A percentile compares a stretch with the other conserved stretches of the same genome.
These are phyloP conservation scores for Triadica sebifera DNA, from an alignment of 345 rosid species.

Conservation along the genomic window DNA sequence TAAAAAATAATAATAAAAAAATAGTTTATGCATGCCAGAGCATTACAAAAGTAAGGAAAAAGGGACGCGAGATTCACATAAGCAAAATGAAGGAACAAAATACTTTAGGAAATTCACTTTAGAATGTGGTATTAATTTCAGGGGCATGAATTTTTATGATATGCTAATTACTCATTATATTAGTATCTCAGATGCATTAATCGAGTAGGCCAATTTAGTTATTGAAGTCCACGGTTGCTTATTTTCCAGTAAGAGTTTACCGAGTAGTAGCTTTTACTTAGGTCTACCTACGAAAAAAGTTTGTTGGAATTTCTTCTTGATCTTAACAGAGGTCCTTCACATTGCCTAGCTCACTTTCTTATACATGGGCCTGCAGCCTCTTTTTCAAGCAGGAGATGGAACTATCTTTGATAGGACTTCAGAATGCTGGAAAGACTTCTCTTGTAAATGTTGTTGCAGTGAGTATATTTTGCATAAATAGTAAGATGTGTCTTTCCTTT, in stretches of 20 bases:
- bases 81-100: no score
- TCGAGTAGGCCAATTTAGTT: not conserved
- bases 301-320: not conserved
- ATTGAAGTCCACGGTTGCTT: not conserved
- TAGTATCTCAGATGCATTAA: not conserved
- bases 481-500: not conserved
- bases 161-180: not conserved
- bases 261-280: not conserved
- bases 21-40: not conserved
- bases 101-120: no score
- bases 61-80: no score
- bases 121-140: not conserved
- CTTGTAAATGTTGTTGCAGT: slow-evolving; percentile 80
- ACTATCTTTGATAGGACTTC: slow-evolving; percentile 76
- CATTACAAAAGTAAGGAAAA: not conserved
- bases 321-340: slow-evolving; percentile 16
- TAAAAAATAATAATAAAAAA: not conserved
- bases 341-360: not conserved
- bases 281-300: not conserved
- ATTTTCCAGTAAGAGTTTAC: not conserved
- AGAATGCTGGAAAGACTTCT: slow-evolving; percentile 83
- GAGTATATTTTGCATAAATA: slow-evolving; percentile 26
- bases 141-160: not conserved
- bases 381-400: slow-evolving; percentile 89
- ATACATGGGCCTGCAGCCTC: slow-evolving; percentile 38